A percentile compares a stretch with the other conserved stretches of the same genome.
Evolutionary conservation across 495 filamentous ascomycete species (phyloP).

Genomic region (Thermothielavioides terrestris): DNA sequence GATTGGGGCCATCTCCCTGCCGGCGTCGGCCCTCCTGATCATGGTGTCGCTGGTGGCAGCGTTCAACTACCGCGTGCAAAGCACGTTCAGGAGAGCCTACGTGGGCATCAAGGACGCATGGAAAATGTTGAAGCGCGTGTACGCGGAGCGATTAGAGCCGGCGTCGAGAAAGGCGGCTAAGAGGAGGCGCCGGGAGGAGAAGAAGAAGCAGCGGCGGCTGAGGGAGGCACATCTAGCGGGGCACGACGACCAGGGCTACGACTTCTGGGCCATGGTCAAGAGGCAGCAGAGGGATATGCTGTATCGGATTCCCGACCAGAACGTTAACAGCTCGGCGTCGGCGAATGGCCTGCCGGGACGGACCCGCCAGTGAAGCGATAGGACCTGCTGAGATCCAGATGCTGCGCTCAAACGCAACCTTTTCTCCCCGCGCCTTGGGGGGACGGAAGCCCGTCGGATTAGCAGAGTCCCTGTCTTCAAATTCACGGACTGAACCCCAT

Average conservation of each 20-base stretch:
- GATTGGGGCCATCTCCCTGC: slow-evolving; percentile 37
- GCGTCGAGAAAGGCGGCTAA: slow-evolving; percentile 20
- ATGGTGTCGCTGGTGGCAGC: slow-evolving; percentile 32
- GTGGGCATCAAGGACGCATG: slow-evolving; percentile 6
- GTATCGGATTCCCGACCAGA: slow-evolving; percentile 38
- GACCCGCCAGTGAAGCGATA: background rate
- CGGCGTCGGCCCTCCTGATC: slow-evolving; percentile 32
- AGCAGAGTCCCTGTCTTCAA: too few relatives aligned
- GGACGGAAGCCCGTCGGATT: too few relatives aligned
- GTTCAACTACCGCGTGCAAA: slow-evolving; percentile 34
- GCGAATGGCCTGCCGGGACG: background rate
- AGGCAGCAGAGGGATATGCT: slow-evolving; percentile 19
- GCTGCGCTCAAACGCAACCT: too few relatives aligned
- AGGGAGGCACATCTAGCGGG: slow-evolving; percentile 9
- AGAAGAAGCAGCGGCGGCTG: slow-evolving; percentile 15
- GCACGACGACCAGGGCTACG: slow-evolving; percentile 31
- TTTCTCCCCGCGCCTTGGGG: too few relatives aligned
- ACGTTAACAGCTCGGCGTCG: slow-evolving; percentile 17
- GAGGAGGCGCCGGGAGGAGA: slow-evolving; percentile 17
- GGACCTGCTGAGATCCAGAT: too few relatives aligned
- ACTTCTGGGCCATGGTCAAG: slow-evolving; percentile 38
- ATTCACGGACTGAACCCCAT: too few relatives aligned
- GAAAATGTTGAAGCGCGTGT: slow-evolving; percentile 3
- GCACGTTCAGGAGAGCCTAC: slow-evolving; percentile 22
- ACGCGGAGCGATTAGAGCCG: slow-evolving; percentile 22